Conservation (phyloP, 331 rosid genomes). For the Saraca asoca region DNA sequence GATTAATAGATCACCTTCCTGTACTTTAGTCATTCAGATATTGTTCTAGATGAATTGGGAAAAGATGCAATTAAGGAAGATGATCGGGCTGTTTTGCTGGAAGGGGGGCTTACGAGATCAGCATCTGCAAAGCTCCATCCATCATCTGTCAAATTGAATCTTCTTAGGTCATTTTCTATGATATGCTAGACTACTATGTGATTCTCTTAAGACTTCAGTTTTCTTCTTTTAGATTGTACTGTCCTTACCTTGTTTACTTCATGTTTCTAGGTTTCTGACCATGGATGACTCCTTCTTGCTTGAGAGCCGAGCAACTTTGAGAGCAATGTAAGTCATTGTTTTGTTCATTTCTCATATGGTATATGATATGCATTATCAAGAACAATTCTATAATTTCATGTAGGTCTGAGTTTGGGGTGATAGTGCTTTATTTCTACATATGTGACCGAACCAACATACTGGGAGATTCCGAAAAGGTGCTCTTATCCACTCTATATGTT, state of each 20-base stretch:
- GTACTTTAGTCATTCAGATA: slow-evolving; percentile 82
- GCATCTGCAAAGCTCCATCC: slow-evolving; percentile 67
- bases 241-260: slow-evolving; percentile 40
- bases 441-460: slow-evolving; percentile 84
- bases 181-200: slow-evolving; percentile 13
- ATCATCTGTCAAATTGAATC: slow-evolving; percentile 68
- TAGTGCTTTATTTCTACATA: slow-evolving; percentile 80
- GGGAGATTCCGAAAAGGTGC: slow-evolving; percentile 80
- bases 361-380: slow-evolving; percentile 25
- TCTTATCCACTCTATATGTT: slow-evolving; percentile 24
- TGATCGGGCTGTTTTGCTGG: slow-evolving; percentile 79
- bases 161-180: slow-evolving; percentile 64
- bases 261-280: slow-evolving; percentile 71
- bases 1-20: slow-evolving; percentile 24
- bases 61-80: slow-evolving; percentile 72
- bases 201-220: slow-evolving; percentile 17
- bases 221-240: slow-evolving; percentile 10
- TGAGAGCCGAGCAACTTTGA: slow-evolving; percentile 73
- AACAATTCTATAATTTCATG: slow-evolving; percentile 29
- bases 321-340: slow-evolving; percentile 78
- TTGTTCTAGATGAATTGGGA: slow-evolving; percentile 76
- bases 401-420: slow-evolving; percentile 86
- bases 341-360: slow-evolving; percentile 17
- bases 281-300: slow-evolving; percentile 87
- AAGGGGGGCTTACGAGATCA: slow-evolving; percentile 84